Evolutionary conservation across 768 basidiomycete genomes (phyloP).

Genomic region (Naganishia vaughanmartiniae): DNA sequence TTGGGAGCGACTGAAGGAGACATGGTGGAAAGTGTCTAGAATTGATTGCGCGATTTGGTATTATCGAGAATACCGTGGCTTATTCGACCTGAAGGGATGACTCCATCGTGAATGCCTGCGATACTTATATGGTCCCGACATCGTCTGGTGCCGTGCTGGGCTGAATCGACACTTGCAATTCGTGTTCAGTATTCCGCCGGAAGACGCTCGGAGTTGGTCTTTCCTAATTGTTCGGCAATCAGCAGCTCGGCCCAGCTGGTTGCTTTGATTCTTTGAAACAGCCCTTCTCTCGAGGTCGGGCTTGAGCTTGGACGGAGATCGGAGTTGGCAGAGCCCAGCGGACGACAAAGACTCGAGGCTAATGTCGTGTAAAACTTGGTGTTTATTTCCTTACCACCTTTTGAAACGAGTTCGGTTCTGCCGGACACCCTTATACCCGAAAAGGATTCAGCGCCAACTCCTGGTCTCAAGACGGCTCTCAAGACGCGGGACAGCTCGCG

Average conservation of each 20-base stretch:
- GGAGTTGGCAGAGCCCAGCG: neutral
- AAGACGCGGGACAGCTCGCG: too few species aligned
- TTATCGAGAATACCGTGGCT: slow-evolving; percentile 14
- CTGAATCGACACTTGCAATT: neutral
- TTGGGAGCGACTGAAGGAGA: slow-evolving; percentile 12
- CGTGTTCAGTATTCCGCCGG: neutral
- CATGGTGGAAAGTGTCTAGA: neutral
- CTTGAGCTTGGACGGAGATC: too few species aligned
- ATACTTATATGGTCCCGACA: slow-evolving; percentile 22
- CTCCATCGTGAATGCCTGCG: neutral
- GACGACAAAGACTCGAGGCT: too few species aligned
- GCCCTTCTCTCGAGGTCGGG: neutral
- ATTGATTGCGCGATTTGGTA: neutral
- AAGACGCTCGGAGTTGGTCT: neutral
- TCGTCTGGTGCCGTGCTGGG: neutral
- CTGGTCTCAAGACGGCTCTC: too few species aligned
- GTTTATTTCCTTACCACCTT: too few species aligned
- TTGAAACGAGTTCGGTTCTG: neutral
- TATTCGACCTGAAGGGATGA: neutral
- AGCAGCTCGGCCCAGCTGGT: too few species aligned
- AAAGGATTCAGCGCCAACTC: neutral
- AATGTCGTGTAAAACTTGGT: too few species aligned
- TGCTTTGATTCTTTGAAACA: neutral
- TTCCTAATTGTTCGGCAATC: neutral
- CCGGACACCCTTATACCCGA: neutral